phyloP scores from a whole-genome alignment of 257 asterid species.

The Petunia axillaris region DNA sequence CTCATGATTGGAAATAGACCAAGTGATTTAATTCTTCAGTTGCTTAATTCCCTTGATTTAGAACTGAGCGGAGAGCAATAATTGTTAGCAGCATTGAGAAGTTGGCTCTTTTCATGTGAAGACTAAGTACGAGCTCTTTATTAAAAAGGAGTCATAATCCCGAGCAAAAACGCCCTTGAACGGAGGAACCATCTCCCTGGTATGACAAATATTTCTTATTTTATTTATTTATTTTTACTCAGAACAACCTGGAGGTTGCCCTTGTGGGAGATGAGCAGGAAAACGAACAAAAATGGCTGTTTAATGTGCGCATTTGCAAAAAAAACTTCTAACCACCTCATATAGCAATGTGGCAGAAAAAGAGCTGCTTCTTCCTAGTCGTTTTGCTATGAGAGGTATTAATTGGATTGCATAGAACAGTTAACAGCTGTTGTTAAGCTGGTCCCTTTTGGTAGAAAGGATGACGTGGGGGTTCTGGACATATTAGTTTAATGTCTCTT shows the following conservation, averaged over 20 bases:
- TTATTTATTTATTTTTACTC: neutral
- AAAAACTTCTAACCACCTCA: neutral
- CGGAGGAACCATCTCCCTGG: neutral
- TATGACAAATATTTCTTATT: neutral
- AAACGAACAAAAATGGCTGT: neutral
- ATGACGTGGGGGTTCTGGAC: neutral
- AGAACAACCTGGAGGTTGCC: neutral
- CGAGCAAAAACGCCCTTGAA: neutral
- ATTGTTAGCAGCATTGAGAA: neutral
- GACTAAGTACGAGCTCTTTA: neutral
- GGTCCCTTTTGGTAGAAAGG: neutral
- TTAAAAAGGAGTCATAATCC: neutral
- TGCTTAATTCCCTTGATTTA: conserved; percentile 5
- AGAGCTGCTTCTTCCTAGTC: neutral
- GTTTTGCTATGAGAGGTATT: conserved; percentile 10
- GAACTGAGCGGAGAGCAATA: neutral
- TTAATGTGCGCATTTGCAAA: neutral
- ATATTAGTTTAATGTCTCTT: neutral
- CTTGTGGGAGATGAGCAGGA: conserved; percentile 14
- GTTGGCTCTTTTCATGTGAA: conserved; percentile 14
- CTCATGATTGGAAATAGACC: neutral
- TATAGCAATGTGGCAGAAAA: neutral
- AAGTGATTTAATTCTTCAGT: neutral
- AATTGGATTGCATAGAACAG: conserved; percentile 14
- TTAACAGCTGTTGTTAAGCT: neutral